A percentile compares a stretch with the other conserved stretches of the same genome.
phyloP scores from a whole-genome alignment of 139 green algal species.

The Pleodorina starrii region DNA sequence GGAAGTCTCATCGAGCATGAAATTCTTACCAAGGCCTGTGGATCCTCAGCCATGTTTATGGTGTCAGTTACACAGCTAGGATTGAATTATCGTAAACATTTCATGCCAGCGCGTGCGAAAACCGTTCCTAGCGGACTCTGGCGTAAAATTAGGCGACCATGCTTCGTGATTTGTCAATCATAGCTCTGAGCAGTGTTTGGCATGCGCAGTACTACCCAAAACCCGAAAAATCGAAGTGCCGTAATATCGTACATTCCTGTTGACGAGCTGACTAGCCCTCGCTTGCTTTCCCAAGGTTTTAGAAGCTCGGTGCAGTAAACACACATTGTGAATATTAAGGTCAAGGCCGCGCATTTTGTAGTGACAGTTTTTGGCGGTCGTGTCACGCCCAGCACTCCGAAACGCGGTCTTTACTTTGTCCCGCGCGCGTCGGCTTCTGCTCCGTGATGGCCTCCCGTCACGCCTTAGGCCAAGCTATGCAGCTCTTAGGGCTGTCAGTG shows the following conservation, averaged over 20 bases:
- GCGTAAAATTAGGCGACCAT: background rate
- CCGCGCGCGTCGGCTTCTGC: background rate
- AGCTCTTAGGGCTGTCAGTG: background rate
- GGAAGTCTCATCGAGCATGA: background rate
- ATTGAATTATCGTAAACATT: too few relatives aligned
- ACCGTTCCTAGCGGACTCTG: background rate
- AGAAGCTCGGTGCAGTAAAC: too few relatives aligned
- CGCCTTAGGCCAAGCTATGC: background rate
- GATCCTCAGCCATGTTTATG: constrained; percentile 38
- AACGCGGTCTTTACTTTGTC: background rate
- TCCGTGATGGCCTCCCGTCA: background rate
- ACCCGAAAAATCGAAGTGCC: constrained; percentile 8
- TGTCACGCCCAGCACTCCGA: background rate
- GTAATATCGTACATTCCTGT: constrained; percentile 1
- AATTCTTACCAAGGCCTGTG: constrained; percentile 33
- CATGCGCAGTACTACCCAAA: too few relatives aligned
- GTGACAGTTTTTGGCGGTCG: too few relatives aligned
- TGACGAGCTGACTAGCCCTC: too few relatives aligned
- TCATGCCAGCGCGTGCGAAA: too few relatives aligned
- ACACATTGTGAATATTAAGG: too few relatives aligned
- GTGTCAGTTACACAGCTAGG: too few relatives aligned
- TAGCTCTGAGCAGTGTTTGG: too few relatives aligned
- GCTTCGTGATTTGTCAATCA: background rate
- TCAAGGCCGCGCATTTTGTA: too few relatives aligned
- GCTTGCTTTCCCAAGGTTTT: too few relatives aligned